Percentiles rank a stretch among this genome's conserved stretches.
phyloP scores from a whole-genome alignment of 192 early-diverging fungal species.

The Coemansia sp. region DNA sequence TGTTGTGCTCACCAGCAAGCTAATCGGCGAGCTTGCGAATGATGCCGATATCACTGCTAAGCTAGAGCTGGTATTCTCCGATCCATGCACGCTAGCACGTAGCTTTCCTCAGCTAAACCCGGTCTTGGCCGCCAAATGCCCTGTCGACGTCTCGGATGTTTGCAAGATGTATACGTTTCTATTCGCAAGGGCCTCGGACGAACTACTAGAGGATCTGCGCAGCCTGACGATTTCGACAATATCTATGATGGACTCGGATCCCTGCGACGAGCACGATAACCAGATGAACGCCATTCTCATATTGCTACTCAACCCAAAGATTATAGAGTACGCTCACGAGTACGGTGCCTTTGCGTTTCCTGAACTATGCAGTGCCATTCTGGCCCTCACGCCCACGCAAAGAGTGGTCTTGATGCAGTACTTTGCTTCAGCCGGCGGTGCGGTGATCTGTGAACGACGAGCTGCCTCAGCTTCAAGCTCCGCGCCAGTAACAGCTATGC shows the following conservation, averaged over 20 bases:
- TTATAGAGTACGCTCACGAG: constrained; percentile 31
- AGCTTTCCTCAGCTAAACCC: constrained; percentile 45
- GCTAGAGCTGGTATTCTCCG: constrained; percentile 36
- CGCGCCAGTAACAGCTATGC: background rate
- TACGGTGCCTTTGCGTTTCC: constrained; percentile 33
- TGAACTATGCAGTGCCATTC: constrained; percentile 43
- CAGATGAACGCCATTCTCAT: constrained; percentile 48
- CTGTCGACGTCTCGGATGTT: constrained; percentile 45
- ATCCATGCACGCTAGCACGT: constrained; percentile 48
- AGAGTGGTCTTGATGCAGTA: constrained; percentile 35
- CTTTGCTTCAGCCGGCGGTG: constrained; percentile 18
- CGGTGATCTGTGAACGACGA: background rate
- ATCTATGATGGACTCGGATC: constrained; percentile 35
- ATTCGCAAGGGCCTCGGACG: constrained; percentile 4
- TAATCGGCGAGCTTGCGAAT: constrained; percentile 16
- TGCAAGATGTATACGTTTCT: constrained; percentile 29
- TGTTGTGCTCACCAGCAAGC: constrained; percentile 24
- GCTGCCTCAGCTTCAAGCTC: background rate
- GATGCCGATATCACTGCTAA: constrained; percentile 32
- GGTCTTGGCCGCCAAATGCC: constrained; percentile 26
- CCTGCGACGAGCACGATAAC: constrained; percentile 47
- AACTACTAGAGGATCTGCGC: constrained; percentile 28
- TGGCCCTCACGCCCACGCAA: constrained; percentile 29
- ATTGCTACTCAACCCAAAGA: constrained; percentile 38
- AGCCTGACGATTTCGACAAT: constrained; percentile 26